Conservation (phyloP, 768 basidiomycete species). For the Leccinum subtestaceum region DNA sequence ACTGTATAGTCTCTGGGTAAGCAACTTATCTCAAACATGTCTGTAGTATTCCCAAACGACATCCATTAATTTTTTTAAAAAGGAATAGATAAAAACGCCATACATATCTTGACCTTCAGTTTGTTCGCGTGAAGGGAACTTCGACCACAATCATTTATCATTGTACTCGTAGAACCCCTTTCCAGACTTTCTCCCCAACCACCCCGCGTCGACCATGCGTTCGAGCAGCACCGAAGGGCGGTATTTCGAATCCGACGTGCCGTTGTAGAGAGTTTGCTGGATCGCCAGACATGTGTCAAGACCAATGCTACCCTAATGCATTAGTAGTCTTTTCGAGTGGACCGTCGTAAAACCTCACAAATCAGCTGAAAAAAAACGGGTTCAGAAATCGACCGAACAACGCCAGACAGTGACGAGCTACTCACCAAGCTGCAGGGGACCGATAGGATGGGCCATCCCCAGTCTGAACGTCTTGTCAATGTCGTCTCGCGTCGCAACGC, state of each 20-base stretch:
- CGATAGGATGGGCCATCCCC: conserved; percentile 96
- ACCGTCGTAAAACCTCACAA: conserved; percentile 23
- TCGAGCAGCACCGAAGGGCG: conserved; percentile 86
- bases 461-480: conserved; percentile 93
- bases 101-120: background rate
- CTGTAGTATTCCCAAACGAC: no score
- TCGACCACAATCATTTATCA: conserved; percentile 5
- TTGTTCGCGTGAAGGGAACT: background rate
- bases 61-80: no score
- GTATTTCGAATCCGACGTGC: conserved; percentile 93
- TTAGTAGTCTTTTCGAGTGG: background rate
- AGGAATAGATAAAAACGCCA: background rate
- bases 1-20: no score
- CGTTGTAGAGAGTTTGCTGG: conserved; percentile 83
- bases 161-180: conserved; percentile 93
- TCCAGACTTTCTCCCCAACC: conserved; percentile 89
- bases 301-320: conserved; percentile 64
- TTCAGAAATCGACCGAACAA: conserved; percentile 1
- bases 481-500: conserved; percentile 88
- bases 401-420: background rate
- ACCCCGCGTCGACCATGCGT: conserved; percentile 95
- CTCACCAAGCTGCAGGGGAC: conserved; percentile 81
- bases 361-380: conserved; percentile 20
- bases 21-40: no score
- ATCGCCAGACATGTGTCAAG: conserved; percentile 95